phyloP scores from a whole-genome alignment of 345 rosid genomes.

The Rubroshorea leprosula region DNA sequence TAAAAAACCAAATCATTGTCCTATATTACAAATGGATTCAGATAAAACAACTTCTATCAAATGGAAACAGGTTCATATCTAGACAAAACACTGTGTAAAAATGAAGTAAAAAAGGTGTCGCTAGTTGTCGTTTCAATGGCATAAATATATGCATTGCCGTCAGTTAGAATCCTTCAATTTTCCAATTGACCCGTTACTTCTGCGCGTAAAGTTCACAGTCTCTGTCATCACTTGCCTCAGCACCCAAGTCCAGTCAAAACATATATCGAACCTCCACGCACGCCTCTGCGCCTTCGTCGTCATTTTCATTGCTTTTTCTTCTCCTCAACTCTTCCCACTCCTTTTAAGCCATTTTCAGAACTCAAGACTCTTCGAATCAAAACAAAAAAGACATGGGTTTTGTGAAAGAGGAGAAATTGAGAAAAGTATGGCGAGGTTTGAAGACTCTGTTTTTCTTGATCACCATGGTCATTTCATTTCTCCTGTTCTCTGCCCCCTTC shows the following conservation, averaged over 20 bases:
- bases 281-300: background rate
- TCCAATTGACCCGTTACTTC: background rate
- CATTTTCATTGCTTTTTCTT: background rate
- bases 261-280: conserved; percentile 2
- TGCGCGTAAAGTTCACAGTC: conserved; percentile 13
- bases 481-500: conserved; percentile 78
- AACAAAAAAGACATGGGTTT: conserved; percentile 52
- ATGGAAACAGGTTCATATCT: no score
- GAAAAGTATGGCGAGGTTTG: conserved; percentile 42
- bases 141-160: background rate
- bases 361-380: background rate
- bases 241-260: conserved; percentile 13
- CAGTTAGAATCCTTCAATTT: conserved; percentile 4
- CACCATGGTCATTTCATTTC: conserved; percentile 67
- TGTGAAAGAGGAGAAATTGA: conserved; percentile 55
- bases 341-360: background rate
- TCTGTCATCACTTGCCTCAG: conserved; percentile 8
- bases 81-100: no score
- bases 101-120: background rate
- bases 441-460: conserved; percentile 72
- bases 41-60: no score
- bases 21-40: no score
- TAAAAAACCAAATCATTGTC: no score
- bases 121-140: background rate
- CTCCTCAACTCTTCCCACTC: background rate